Base-by-base conservation (phyloP, 108 stramenopile genomes). In the Pseudonitzschia multiseries region DNA sequence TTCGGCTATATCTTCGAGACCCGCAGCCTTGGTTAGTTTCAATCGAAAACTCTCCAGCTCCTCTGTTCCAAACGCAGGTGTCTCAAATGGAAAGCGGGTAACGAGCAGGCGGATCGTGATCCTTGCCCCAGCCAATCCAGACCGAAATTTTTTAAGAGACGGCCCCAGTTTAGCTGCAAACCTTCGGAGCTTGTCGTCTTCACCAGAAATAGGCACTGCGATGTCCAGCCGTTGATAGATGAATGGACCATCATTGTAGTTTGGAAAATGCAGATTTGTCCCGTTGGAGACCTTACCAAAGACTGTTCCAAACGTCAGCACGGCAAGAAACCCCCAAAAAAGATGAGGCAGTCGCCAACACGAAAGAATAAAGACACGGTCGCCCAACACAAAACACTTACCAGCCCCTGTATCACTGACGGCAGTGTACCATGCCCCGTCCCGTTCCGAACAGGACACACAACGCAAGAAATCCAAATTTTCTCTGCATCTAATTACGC, bases 221-320 rank as follows among this genome's bases (percentile, higher is more conserved):
- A 77, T 70, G 1, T 77, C 76, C 1, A 77, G 40, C 62, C 61
- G 68, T 13, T 76, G 59, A 40, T 62, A 76, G 40, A 69, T 31
- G 54, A 51, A 76, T 42, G 75, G 75, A 8, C 73, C 73, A 43
- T 74, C 73, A 67, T 74, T 74, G 27, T 74, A 74, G 51, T 57
- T 65, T 41, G 73, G 73, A 59, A 52, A 74, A 15, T 36, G 33
- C 8, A 74, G 36, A 27, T 15, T 28, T 14, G 62, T 36, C 5
- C 48, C 72, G n/a, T 48, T 33, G 24, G 44, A 44, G 6, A 43
- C 72, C 27, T 50, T 63, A 3, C 48, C 72, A 40, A 73, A 73
- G 18, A 73, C 63, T 14, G 63, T 18, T 40, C 46, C 4, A 48
- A 36, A 36, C 36, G n/a, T n/a, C 36, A 36, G 36, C 36, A 6